Percentiles rank a stretch among this genome's conserved stretches.
phyloP scores from a whole-genome alignment of 371 early-diverging fungal species.

The Mucor mucedo region DNA sequence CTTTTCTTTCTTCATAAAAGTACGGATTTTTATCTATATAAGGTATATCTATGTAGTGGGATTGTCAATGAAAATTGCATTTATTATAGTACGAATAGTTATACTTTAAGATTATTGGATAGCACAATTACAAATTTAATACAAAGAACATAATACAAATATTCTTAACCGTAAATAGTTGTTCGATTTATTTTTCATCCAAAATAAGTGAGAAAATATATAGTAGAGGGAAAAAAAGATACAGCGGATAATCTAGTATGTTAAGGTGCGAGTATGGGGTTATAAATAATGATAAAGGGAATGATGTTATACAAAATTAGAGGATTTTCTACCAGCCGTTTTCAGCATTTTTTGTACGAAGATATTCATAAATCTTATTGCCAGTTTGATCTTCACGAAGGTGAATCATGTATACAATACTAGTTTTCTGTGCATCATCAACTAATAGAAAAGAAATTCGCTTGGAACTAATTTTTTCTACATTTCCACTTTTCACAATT shows the following conservation, averaged over 20 bases:
- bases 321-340: conserved; percentile 39
- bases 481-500: conserved; percentile 47
- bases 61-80: neutral
- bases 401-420: conserved; percentile 54
- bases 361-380: conserved; percentile 43
- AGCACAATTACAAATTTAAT: no score
- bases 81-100: neutral
- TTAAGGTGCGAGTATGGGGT: neutral
- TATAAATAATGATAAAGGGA: neutral
- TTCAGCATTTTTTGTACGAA: conserved; percentile 42
- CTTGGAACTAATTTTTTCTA: conserved; percentile 41
- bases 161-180: neutral
- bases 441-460: conserved; percentile 43
- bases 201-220: neutral
- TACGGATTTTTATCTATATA: conserved; percentile 2
- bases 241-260: neutral
- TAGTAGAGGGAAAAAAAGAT: neutral
- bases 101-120: no score
- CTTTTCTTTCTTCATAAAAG: neutral
- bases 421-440: conserved; percentile 37
- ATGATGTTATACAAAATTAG: neutral
- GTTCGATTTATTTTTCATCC: neutral
- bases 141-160: no score
- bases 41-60: neutral
- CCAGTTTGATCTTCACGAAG: conserved; percentile 49